Evolutionary conservation across 2,329 filamentous ascomycete species (phyloP), one percentile per base, ranked within the genome.

Genomic region (Ophiostoma piceae): DNA sequence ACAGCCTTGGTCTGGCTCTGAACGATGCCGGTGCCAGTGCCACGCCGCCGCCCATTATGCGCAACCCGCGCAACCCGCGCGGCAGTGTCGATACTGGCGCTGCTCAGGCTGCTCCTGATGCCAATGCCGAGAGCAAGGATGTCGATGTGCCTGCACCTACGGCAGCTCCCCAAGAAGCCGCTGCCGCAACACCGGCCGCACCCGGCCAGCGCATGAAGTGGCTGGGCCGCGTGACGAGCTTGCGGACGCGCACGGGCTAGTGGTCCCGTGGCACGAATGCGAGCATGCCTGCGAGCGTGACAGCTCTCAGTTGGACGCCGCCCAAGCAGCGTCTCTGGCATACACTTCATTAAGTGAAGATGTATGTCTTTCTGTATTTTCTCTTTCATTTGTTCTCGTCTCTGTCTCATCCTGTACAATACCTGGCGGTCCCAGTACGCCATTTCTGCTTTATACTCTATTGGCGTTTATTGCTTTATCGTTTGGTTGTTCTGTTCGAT

Each of bases 21-120:
- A 26, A 43, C 22, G 66, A 32, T 11, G 41, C 3, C 2, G 41
- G 80, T 3, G 76, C 78, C 1, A 82, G 85, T 39, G 83, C 84
- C 0, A 87, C 85, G 8, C 85, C 85, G 2, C 85, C 85, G 4
- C 85, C 85, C 1, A 87, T 87, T 67, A 77, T 83, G 78, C 80
- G 84, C 19, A 84, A 82, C 67, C 78, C 74, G 1, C 69, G 74
- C 71, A 71, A 51, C 39, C 43, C 57, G 22, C 62, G 68, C 4
- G 71, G 72, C 35, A 76, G 67, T 68, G 72, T 73, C 1, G 71
- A 73, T 6, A 8, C 60, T 0, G 29, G 32, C 3, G 39, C 62
- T 35, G 62, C 62, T 14, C 62, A 65, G 19, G 62, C 35, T 14
- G 16, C 62, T n/a, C 11, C 19, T 22, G 35, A 22, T 9, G 16